Evolutionary conservation across 176 grass and related monocot genomes (phyloP), one percentile per base, ranked within the genome.

Genomic region (Lolium perenne): DNA sequence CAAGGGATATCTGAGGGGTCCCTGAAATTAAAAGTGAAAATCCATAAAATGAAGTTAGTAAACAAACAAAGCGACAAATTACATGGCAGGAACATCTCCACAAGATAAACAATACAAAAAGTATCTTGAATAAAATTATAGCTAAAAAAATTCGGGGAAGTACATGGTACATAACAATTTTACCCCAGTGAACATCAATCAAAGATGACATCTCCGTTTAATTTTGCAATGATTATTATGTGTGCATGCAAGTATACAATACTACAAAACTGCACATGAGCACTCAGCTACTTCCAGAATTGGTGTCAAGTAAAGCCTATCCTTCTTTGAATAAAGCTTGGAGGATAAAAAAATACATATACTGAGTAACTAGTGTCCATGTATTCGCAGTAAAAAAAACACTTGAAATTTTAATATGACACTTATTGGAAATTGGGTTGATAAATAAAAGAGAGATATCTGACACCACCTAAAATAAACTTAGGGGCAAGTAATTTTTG

Each of bases 1-100:
- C 94, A 97, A 58, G 94, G 90, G 54, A 97, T 94, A 43, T 91
- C 90, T 54, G 94, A 89, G 55, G 94, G 94, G 75, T 94, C 90
- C 87, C 94, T 97, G 90, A 49, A 76, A 64, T 69, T 54, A 15
- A 86, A 71, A 38, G 64, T 78, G 53, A 56, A 35, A 63, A 11
- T 5, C 26, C 62, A 70, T 54, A 62, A 76, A 45, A 77, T 20
- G 18, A 61, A 38, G 35, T 77, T 43, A 68, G 51, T 16, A 55
- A 80, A 84, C 56, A 13, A 80, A 79, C 3, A 80, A 88, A 56
- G n/a, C 11, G 7, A 29, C 50, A 21, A 72, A 32, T 58, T 13
- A 78, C 15, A 43, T 38, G 32, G 20, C 73, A 83, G 47, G 55
- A 48, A 40, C 23, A 50, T 26, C 51, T 29, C 35, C 63, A 81